Evolutionary conservation across 176 grass and related monocot species (phyloP), one percentile per base, ranked within the genome.

Genomic region (Avena insularis): DNA sequence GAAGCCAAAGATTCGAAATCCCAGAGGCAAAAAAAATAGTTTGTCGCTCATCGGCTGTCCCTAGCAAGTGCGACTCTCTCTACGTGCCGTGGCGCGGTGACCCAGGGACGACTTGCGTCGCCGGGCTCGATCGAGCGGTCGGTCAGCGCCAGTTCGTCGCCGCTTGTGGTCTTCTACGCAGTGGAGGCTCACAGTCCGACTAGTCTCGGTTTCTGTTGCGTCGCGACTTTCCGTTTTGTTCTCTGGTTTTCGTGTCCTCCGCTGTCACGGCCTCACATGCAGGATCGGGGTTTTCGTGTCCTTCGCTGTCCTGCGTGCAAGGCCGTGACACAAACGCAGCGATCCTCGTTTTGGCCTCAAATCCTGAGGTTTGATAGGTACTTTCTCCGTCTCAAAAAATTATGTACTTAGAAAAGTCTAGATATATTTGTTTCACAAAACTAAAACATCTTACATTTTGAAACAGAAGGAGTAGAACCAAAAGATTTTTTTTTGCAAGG

Each of bases 1-100:
- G 77, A 49, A 23, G 77, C 40, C 53, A 58, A 8, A 8, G 6
- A n/a, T 80, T 80, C 47, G 38, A 80, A 78, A 79, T 51, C 85
- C 70, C 47, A 31, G 53, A 17, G 79, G 27, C 49, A 8, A 56
- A 9, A 2, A 59, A 8, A 38, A 43, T 60, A 13, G 71, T 15
- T 36, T 21, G 60, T 75, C 55, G 0, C 5, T 9, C 51, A 2
- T 40, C 20, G 0, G 5, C 53, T 74, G 82, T 75, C 69, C 4
- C 25, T 43, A 5, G 33, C 54, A 19, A 20, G 15, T 20, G 69
- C 5, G 3, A 9, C 82, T 19, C 20, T 29, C 40, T 29, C 40
- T 57, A 43, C 40, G 40, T 43, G 40, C 40, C 40, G 38, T 43
- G 40, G 73, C 83, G 15, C 83, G 48, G 31, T 20, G 63, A 23